These are phyloP conservation scores for Microbotryum violaceum DNA, from an alignment of 1,284 basidiomycete species.

Conservation along the genomic window DNA sequence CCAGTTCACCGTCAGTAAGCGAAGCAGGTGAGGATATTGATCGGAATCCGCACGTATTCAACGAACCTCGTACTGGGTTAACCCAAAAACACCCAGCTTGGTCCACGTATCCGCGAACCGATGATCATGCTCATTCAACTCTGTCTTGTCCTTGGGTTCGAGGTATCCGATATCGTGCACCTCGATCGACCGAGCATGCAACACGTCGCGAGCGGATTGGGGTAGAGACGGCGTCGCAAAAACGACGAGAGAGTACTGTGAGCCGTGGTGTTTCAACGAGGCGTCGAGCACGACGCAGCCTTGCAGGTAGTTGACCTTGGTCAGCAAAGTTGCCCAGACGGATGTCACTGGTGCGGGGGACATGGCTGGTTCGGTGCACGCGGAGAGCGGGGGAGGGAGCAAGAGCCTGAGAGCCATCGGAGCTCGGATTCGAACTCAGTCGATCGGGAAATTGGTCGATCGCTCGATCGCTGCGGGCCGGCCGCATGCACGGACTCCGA, in stretches of 20 bases:
- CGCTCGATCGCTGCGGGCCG: no score
- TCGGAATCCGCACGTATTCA: neutral
- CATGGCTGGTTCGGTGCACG: neutral
- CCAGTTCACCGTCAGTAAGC: neutral
- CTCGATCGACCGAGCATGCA: conserved; percentile 51
- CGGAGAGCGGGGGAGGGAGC: neutral
- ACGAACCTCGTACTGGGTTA: conserved; percentile 65
- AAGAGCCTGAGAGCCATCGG: no score
- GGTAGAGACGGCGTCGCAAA: conserved; percentile 65
- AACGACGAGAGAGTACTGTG: conserved; percentile 70
- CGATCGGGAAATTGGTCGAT: no score
- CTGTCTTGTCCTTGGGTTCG: conserved; percentile 50
- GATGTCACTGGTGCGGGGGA: neutral
- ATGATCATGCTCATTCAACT: conserved; percentile 41
- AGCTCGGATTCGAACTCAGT: no score
- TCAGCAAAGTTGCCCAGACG: conserved; percentile 56
- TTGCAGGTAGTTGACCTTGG: conserved; percentile 57
- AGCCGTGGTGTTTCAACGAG: conserved; percentile 55
- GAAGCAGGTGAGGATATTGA: conserved; percentile 11
- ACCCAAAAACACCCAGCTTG: conserved; percentile 71
- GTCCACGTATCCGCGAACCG: conserved; percentile 85
- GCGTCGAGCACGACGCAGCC: conserved; percentile 59
- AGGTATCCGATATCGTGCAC: conserved; percentile 58
- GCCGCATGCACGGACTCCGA: no score
- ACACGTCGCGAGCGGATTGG: conserved; percentile 50